Base-by-base conservation (phyloP, 164 flowering plant genomes). In the Dillenia suffruticosa region DNA sequence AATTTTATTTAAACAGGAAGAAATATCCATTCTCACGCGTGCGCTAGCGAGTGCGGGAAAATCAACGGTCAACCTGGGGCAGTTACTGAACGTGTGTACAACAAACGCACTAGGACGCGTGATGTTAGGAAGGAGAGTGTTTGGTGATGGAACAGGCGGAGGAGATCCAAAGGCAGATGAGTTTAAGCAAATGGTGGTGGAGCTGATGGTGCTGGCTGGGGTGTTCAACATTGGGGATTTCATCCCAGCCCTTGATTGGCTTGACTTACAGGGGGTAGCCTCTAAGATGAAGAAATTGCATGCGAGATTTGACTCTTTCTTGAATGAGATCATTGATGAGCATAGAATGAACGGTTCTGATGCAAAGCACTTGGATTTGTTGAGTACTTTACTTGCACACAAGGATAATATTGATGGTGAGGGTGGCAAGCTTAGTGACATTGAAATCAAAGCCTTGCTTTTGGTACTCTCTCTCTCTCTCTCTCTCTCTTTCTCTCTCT, bases 181-280 rank as follows among this genome's bases (percentile, higher is more conserved):
- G 72, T 92, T 92, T 70, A 87, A 85, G 64, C 74, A 79, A 10
- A 92, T 89, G 97, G 97, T 92, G 54, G 85, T 85, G 74, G 94
- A 92, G 77, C 22, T 85, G 71, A 91, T 91, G 97, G 86, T 72
- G 43, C 56, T 91, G 46, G 83, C 90, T 8, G 97, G 97, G 3
- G 85, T 75, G 0, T 87, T 91, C 73, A 87, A 89, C 77, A 56
- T 89, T 10, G 90, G 96, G 0, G 96, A 91, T 71, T 91, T 91
- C 46, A 62, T 91, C 8, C 97, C 97, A 3, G 65, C 77, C 9
- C 74, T 91, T n/a, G 93, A 89, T 24, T 68, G 84, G 74, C 67
- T 88, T 10, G 96, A 92, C 60, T 57, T 87, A 54, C 92, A 87
- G 66, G 96, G 96, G 5, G 83, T 92, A 0, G 87, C 75, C 0